A percentile compares a stretch with the other conserved stretches of the same genome.
Evolutionary conservation across 2,329 filamentous ascomycete species (phyloP).

Genomic region (Pyrenochaeta sp.): DNA sequence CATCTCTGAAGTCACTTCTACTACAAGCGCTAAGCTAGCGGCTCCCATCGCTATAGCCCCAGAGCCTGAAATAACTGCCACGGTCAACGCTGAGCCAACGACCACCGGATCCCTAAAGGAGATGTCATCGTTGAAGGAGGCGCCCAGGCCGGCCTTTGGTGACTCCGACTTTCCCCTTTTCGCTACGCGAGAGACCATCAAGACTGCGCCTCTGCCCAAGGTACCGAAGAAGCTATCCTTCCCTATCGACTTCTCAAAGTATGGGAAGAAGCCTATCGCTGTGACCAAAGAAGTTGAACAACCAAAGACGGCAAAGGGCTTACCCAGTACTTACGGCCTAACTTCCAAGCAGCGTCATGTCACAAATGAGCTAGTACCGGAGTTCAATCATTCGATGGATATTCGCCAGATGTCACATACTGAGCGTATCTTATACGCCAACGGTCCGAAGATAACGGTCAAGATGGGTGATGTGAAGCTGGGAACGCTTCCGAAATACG

Average conservation of each 20-base stretch:
- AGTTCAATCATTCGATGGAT: conserved; percentile 15
- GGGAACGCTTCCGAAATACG: conserved; percentile 29
- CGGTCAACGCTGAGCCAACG: neutral
- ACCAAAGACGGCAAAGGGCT: neutral
- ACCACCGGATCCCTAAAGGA: neutral
- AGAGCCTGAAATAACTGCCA: neutral
- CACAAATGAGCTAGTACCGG: conserved; percentile 15
- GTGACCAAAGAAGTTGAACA: neutral
- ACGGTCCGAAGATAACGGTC: conserved; percentile 31
- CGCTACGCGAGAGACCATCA: conserved; percentile 27
- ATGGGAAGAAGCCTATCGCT: conserved; percentile 20
- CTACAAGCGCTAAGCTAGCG: neutral
- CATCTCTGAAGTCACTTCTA: neutral
- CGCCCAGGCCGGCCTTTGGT: conserved; percentile 3
- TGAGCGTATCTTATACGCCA: conserved; percentile 29
- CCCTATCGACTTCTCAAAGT: conserved; percentile 32
- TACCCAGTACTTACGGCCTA: neutral
- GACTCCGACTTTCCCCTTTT: conserved; percentile 15
- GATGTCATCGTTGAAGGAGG: neutral
- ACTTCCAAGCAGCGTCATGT: neutral
- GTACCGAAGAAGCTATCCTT: conserved; percentile 32
- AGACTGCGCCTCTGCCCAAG: conserved; percentile 24
- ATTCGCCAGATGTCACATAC: conserved; percentile 33
- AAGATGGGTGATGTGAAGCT: conserved; percentile 24
- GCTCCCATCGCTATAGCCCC: neutral